phyloP scores from a whole-genome alignment of 495 filamentous ascomycete genomes.

The Podospora fimiseda region DNA sequence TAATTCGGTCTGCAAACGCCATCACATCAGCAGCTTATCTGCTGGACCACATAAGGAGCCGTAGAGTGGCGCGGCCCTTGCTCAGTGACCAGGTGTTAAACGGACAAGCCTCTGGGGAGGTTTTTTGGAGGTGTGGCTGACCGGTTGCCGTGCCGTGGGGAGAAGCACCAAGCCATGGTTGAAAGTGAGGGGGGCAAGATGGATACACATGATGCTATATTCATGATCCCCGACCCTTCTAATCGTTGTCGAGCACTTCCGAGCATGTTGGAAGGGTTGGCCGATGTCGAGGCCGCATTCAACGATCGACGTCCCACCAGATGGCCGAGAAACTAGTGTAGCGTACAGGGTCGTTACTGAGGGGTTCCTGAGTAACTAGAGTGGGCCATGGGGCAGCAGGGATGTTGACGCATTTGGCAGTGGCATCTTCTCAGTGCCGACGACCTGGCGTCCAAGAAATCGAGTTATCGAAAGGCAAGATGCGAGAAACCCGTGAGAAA shows the following conservation, averaged over 20 bases:
- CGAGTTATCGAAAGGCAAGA: conserved; percentile 1
- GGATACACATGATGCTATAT: not conserved
- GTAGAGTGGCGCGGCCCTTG: conserved; percentile 2
- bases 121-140: conserved; percentile 5
- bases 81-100: conserved; percentile 3
- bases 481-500: no score
- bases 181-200: not conserved
- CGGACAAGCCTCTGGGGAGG: not conserved
- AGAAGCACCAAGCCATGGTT: not conserved
- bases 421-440: not conserved
- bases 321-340: not conserved
- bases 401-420: conserved; percentile 9
- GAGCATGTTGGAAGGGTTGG: not conserved
- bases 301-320: not conserved
- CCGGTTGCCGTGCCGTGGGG: not conserved
- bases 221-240: no score
- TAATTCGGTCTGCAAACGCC: not conserved
- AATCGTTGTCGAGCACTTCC: not conserved
- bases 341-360: not conserved
- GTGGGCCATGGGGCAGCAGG: conserved; percentile 4
- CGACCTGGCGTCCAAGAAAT: conserved; percentile 2
- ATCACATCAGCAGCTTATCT: conserved; percentile 2
- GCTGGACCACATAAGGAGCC: conserved; percentile 4
- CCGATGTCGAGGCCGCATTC: not conserved
- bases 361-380: not conserved